Conservation (phyloP, 2,329 filamentous ascomycete species). For the Nakataea oryzae region DNA sequence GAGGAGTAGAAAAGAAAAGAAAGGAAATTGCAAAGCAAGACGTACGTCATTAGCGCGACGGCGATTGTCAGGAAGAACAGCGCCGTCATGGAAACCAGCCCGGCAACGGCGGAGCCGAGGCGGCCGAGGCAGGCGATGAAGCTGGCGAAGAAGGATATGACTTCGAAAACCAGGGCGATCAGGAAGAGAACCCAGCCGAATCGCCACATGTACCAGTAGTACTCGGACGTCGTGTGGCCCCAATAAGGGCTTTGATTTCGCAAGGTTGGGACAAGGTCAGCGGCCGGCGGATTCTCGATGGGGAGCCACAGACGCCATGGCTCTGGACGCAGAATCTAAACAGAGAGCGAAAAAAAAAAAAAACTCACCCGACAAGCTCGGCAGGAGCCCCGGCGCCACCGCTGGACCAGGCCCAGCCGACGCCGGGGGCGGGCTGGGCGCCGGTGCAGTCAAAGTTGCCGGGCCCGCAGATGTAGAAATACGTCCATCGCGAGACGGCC, state of each 20-base stretch:
- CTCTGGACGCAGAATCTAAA: no score
- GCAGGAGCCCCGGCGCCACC: slow-evolving; percentile 31
- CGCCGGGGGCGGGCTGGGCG: slow-evolving; percentile 50
- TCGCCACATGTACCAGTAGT: slow-evolving; percentile 76
- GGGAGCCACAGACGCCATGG: no score
- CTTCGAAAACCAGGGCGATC: slow-evolving; percentile 70
- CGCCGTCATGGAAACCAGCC: slow-evolving; percentile 44
- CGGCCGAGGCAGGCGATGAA: slow-evolving; percentile 62
- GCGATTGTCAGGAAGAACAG: slow-evolving; percentile 60
- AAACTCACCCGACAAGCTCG: slow-evolving; percentile 31
- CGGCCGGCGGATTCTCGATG: no score
- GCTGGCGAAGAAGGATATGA: slow-evolving; percentile 54
- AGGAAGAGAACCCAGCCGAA: slow-evolving; percentile 92
- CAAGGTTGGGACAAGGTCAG: background rate
- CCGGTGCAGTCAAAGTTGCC: slow-evolving; percentile 54
- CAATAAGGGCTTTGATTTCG: slow-evolving; percentile 33
- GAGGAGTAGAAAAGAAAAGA: slow-evolving; percentile 2
- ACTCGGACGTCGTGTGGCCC: slow-evolving; percentile 39
- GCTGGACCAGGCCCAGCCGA: slow-evolving; percentile 59
- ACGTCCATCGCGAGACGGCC: slow-evolving; percentile 72
- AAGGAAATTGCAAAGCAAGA: slow-evolving; percentile 12
- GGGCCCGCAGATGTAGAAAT: slow-evolving; percentile 70
- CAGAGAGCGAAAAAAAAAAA: background rate
- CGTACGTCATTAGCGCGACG: slow-evolving; percentile 67
- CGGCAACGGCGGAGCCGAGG: slow-evolving; percentile 58